phyloP scores from a whole-genome alignment of 1,284 basidiomycete genomes.

The Cutaneotrichosporon spelunceum region DNA sequence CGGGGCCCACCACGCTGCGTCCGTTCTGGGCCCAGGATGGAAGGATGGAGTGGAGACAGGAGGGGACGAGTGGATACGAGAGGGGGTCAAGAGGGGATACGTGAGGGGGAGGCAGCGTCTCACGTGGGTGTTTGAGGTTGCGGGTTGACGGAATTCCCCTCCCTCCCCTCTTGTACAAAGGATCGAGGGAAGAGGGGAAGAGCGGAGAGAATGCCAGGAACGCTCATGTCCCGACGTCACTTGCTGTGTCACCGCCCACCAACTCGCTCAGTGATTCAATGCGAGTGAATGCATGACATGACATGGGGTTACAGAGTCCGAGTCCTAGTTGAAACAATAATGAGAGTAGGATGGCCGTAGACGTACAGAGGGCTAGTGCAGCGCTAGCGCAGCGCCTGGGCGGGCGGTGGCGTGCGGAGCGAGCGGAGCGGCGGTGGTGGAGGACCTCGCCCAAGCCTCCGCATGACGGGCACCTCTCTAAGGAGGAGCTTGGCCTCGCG shows the following conservation, averaged over 20 bases:
- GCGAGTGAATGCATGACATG: neutral
- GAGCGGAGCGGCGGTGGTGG: neutral
- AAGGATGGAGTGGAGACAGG: no score
- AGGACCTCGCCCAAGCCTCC: neutral
- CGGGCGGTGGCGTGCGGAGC: neutral
- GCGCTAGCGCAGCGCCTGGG: neutral
- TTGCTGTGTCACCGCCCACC: no score
- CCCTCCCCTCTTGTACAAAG: neutral
- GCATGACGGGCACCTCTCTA: neutral
- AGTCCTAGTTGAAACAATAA: neutral
- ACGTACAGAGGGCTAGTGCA: no score
- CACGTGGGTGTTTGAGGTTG: neutral
- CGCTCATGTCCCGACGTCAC: neutral
- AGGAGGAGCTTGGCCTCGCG: constrained; percentile 5
- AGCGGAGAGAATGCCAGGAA: neutral
- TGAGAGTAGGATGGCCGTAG: neutral
- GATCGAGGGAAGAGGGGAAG: neutral
- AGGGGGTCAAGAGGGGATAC: no score
- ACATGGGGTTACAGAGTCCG: neutral
- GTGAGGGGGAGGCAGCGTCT: no score
- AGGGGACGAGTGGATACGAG: neutral
- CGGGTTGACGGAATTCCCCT: neutral
- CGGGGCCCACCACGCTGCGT: no score
- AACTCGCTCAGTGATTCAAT: no score
- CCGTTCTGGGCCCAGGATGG: no score